phyloP scores from a whole-genome alignment of 257 asterid genomes.

The Anisodus acutangulus region DNA sequence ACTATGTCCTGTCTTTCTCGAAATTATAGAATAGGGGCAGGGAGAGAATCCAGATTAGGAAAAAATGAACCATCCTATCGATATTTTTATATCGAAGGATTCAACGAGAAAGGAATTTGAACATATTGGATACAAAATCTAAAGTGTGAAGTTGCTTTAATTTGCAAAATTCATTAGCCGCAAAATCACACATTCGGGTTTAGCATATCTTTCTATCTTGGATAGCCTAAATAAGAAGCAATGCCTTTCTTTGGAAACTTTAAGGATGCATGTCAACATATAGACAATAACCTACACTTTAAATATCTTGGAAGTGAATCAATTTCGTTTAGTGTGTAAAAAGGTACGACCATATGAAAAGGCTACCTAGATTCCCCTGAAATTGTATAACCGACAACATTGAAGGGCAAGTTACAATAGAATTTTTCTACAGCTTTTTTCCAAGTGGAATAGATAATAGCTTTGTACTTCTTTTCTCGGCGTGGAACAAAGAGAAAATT shows the following conservation, averaged over 20 bases:
- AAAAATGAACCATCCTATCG: background rate
- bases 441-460: background rate
- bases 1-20: background rate
- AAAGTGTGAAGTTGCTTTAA: conserved; percentile 44
- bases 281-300: background rate
- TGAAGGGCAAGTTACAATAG: background rate
- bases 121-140: conserved; percentile 34
- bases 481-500: too few relatives aligned
- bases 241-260: conserved; percentile 53
- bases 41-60: conserved; percentile 5
- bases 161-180: conserved; percentile 47
- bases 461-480: too few relatives aligned
- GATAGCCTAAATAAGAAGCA: conserved; percentile 58
- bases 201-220: conserved; percentile 62
- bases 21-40: background rate
- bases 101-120: conserved; percentile 42
- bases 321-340: background rate
- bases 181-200: conserved; percentile 59
- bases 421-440: background rate
- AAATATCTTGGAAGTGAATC: conserved; percentile 28
- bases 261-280: background rate
- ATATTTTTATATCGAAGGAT: conserved; percentile 19
- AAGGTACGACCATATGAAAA: background rate
- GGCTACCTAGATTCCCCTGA: background rate
- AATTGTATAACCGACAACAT: conserved; percentile 3